These are phyloP conservation scores for Colletotrichum musae DNA, from an alignment of 2,329 filamentous ascomycete species.

Conservation along the genomic window DNA sequence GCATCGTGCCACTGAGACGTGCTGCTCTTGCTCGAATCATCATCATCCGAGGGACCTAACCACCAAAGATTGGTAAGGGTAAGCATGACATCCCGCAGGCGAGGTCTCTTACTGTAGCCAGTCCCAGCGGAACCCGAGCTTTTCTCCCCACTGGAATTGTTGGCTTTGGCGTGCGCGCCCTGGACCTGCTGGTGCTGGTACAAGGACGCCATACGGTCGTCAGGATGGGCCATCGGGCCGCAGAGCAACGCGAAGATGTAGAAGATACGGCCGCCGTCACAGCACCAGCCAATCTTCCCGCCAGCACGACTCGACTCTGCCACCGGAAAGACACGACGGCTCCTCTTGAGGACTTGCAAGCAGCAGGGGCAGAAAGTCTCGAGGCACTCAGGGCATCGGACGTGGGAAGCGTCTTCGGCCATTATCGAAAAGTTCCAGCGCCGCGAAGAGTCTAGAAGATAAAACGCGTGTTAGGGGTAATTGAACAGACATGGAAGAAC, in stretches of 20 bases:
- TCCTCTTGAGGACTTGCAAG: too few relatives aligned
- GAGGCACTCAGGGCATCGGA: not conserved
- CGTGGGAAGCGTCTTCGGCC: not conserved
- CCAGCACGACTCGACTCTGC: too few relatives aligned
- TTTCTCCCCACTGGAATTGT: too few relatives aligned
- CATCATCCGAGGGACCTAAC: too few relatives aligned
- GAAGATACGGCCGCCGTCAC: conserved; percentile 46
- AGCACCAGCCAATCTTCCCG: conserved; percentile 46
- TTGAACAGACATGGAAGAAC: not conserved
- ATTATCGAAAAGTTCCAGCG: not conserved
- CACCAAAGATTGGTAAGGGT: too few relatives aligned
- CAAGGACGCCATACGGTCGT: conserved; percentile 5
- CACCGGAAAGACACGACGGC: not conserved
- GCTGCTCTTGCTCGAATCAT: too few relatives aligned
- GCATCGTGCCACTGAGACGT: not conserved
- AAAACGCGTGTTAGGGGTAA: not conserved
- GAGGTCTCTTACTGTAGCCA: too few relatives aligned
- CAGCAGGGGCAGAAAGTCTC: conserved; percentile 1
- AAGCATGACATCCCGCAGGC: too few relatives aligned
- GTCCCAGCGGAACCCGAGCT: too few relatives aligned
- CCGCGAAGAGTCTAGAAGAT: too few relatives aligned
- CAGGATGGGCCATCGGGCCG: not conserved
- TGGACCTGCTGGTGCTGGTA: conserved; percentile 11
- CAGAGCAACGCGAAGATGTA: conserved; percentile 24
- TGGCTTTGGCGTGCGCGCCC: not conserved